phyloP scores from a whole-genome alignment of 768 basidiomycete genomes.

The Cubamyces sp. region DNA sequence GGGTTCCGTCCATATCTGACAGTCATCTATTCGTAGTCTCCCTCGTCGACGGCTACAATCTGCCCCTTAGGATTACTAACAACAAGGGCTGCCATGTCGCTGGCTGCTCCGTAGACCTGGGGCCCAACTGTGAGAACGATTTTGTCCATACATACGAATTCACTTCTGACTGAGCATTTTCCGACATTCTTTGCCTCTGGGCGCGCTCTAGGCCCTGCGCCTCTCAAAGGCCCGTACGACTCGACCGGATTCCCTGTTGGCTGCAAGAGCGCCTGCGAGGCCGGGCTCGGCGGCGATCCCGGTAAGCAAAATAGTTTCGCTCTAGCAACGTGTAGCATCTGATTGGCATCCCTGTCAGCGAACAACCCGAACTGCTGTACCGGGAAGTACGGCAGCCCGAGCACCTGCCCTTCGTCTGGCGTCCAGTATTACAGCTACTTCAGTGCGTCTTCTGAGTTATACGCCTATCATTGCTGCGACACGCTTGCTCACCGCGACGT shows the following conservation, averaged over 20 bases:
- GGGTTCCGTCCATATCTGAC: not conserved
- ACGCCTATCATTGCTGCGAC: not conserved
- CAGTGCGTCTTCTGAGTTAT: constrained; percentile 38
- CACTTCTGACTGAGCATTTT: no score
- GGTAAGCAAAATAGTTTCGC: constrained; percentile 20
- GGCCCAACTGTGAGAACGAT: constrained; percentile 40
- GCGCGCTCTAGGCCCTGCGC: constrained; percentile 35
- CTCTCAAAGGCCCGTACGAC: constrained; percentile 41
- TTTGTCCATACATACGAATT: no score
- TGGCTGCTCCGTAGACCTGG: constrained; percentile 43
- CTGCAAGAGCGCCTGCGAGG: constrained; percentile 48
- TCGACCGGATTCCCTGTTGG: constrained; percentile 43
- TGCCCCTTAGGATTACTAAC: constrained; percentile 41
- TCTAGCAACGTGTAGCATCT: no score
- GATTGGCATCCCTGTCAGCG: constrained; percentile 26
- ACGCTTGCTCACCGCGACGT: not conserved
- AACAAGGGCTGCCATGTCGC: constrained; percentile 39
- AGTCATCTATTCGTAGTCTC: constrained; percentile 28
- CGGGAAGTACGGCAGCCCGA: constrained; percentile 53
- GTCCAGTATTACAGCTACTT: constrained; percentile 49
- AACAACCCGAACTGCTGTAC: constrained; percentile 71
- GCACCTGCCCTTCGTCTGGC: constrained; percentile 57
- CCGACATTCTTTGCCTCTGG: not conserved
- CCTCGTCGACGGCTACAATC: constrained; percentile 39
- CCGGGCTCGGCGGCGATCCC: constrained; percentile 40